Percentiles rank a stretch among this genome's conserved stretches.
These are phyloP conservation scores for Cytidiella melzeri DNA, from an alignment of 768 basidiomycete species.

Conservation along the genomic window DNA sequence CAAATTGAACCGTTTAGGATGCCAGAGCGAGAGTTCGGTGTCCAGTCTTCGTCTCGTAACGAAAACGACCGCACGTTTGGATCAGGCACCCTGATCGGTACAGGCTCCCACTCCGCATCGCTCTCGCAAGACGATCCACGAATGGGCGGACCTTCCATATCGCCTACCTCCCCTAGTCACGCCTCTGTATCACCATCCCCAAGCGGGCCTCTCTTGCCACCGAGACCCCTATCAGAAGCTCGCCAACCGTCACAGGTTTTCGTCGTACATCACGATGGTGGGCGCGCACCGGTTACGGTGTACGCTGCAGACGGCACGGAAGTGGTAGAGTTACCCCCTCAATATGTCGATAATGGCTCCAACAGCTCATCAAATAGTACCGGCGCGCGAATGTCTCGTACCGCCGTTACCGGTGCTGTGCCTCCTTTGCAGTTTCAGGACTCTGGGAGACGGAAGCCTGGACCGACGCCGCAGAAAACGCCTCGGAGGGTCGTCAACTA, in stretches of 20 bases:
- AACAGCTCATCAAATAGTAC: not conserved
- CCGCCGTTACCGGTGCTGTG: not conserved
- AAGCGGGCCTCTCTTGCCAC: constrained; percentile 1
- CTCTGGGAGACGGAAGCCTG: constrained; percentile 1
- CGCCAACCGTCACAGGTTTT: constrained; percentile 34
- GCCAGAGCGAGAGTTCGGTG: constrained; percentile 26
- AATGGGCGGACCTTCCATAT: too few relatives aligned
- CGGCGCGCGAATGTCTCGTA: not conserved
- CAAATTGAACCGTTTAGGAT: constrained; percentile 40
- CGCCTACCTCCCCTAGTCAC: not conserved
- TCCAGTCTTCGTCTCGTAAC: not conserved
- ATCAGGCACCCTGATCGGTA: not conserved
- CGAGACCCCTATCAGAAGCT: constrained; percentile 7
- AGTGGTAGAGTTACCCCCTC: constrained; percentile 56
- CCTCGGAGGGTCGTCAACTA: constrained; percentile 8
- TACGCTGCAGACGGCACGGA: constrained; percentile 49
- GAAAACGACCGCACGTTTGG: not conserved
- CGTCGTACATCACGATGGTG: constrained; percentile 58
- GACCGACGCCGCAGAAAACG: constrained; percentile 1
- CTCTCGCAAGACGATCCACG: constrained; percentile 2
- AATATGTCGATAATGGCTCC: constrained; percentile 28
- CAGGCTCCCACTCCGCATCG: not conserved
- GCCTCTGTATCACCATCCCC: not conserved
- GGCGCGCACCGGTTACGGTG: constrained; percentile 50
- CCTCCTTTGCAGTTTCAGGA: constrained; percentile 2